A percentile compares a stretch with the other conserved stretches of the same genome.
phyloP scores from a whole-genome alignment of 805 yeast species.

The Kregervanrija fluxuum region DNA sequence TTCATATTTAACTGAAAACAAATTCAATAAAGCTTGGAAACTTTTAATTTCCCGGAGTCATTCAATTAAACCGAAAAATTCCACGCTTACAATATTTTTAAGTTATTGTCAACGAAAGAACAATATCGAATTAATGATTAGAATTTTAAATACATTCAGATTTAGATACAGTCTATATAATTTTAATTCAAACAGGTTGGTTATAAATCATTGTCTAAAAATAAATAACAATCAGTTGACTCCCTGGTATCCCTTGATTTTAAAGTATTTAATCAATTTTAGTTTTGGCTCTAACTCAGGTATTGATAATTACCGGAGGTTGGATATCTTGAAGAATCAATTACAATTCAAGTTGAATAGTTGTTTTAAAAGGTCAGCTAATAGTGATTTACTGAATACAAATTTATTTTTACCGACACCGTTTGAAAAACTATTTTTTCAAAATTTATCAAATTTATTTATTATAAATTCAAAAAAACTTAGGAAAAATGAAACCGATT shows the following conservation, averaged over 20 bases:
- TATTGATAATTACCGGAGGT: constrained; percentile 12
- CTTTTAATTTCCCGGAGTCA: constrained; percentile 8
- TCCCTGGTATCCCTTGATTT: constrained; percentile 13
- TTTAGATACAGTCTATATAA: constrained; percentile 10
- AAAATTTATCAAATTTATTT: constrained; percentile 1
- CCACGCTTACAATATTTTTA: constrained; percentile 18
- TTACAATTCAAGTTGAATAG: constrained; percentile 10
- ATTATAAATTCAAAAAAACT: constrained; percentile 1
- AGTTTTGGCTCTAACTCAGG: constrained; percentile 9
- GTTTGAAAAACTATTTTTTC: constrained; percentile 6
- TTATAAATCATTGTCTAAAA: constrained; percentile 11
- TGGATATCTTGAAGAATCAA: constrained; percentile 13
- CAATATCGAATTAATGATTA: constrained; percentile 12
- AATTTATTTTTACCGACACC: constrained; percentile 7
- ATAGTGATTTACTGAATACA: constrained; percentile 2
- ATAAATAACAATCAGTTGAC: constrained; percentile 9
- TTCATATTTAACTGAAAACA: constrained; percentile 7
- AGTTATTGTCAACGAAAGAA: constrained; percentile 10
- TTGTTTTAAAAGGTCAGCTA: constrained; percentile 3
- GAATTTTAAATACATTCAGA: constrained; percentile 12
- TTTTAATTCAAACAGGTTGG: constrained; percentile 10
- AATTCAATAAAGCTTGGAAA: constrained; percentile 15
- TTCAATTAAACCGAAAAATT: constrained; percentile 9
- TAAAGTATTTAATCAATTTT: constrained; percentile 13
- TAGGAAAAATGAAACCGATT: no score